Evolutionary conservation across 2,329 filamentous ascomycete genomes (phyloP).

Genomic region (Apiospora kogelbergensis): DNA sequence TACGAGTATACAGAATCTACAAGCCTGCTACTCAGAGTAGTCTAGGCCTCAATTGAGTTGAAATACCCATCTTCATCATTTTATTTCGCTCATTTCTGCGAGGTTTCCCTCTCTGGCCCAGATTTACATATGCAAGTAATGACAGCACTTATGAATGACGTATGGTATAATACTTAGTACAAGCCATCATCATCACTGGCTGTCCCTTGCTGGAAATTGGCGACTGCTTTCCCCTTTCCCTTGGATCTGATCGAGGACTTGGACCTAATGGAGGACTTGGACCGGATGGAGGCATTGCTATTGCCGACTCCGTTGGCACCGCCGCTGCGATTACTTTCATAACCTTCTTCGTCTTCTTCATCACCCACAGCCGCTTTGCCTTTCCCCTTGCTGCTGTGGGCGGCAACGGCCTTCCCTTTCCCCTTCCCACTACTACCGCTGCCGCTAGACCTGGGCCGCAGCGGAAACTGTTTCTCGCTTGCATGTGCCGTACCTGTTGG

Average conservation of each 20-base stretch:
- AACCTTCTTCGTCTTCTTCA: slow-evolving; percentile 27
- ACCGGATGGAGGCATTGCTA: slow-evolving; percentile 9
- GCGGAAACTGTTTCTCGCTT: slow-evolving; percentile 13
- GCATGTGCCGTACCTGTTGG: neutral
- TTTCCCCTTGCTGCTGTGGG: slow-evolving; percentile 36
- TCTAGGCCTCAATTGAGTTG: neutral
- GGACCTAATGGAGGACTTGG: slow-evolving; percentile 25
- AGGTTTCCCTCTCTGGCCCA: neutral
- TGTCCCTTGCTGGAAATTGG: slow-evolving; percentile 52
- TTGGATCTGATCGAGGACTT: slow-evolving; percentile 34
- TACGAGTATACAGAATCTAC: neutral
- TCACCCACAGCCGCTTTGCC: slow-evolving; percentile 35
- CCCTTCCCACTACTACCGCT: slow-evolving; percentile 38
- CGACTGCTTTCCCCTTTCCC: slow-evolving; percentile 57
- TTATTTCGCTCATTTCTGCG: neutral
- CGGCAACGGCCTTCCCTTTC: slow-evolving; percentile 17
- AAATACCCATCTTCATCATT: slow-evolving; percentile 6
- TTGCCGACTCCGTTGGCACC: slow-evolving; percentile 22
- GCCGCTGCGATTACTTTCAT: slow-evolving; percentile 21
- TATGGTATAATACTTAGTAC: slow-evolving; percentile 39
- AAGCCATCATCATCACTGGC: slow-evolving; percentile 57
- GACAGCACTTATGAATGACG: neutral
- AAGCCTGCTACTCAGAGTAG: neutral
- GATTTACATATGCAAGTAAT: neutral
- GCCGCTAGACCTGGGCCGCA: slow-evolving; percentile 14